Percentiles rank a stretch among this genome's conserved stretches.
Conservation (phyloP, 345 rosid species). For the Hypericum perforatum region DNA sequence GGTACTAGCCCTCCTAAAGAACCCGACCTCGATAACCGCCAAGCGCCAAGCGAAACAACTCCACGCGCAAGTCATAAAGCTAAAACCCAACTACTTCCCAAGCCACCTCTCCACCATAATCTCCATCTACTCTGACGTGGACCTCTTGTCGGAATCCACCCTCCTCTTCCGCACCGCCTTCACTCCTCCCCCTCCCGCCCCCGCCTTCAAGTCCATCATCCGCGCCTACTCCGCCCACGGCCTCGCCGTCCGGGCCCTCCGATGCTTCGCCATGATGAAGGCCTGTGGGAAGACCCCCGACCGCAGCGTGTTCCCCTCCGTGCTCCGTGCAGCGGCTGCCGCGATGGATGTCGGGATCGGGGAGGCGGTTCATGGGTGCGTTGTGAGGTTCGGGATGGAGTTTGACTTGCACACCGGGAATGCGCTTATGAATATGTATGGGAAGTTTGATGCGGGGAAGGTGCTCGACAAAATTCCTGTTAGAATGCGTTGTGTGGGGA, state of each 20-base stretch:
- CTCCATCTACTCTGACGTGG: constrained; percentile 51
- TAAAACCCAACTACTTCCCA: constrained; percentile 22
- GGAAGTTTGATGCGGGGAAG: constrained; percentile 27
- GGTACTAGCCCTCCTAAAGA: constrained; percentile 20
- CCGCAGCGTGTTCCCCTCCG: constrained; percentile 62
- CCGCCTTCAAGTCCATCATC: constrained; percentile 70
- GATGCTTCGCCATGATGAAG: constrained; percentile 44
- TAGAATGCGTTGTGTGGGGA: constrained; percentile 32
- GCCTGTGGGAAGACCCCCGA: constrained; percentile 49
- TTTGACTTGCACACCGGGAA: constrained; percentile 60
- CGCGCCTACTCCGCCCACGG: constrained; percentile 48
- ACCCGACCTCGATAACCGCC: constrained; percentile 28
- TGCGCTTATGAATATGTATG: constrained; percentile 86
- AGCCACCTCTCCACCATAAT: constrained; percentile 33
- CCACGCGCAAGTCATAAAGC: constrained; percentile 60
- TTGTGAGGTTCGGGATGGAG: constrained; percentile 51
- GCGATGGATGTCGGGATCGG: constrained; percentile 49
- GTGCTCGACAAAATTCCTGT: constrained; percentile 39
- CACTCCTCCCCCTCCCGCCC: constrained; percentile 48
- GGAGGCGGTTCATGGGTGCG: constrained; percentile 64
- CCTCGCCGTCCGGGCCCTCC: constrained; percentile 31
- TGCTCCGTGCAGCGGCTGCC: constrained; percentile 55
- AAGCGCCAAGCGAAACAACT: constrained; percentile 50
- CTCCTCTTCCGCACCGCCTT: constrained; percentile 40
- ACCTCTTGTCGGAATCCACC: constrained; percentile 39